Percentiles rank a stretch among this genome's conserved stretches.
These are phyloP conservation scores for Arthrobotrys musiformis DNA, from an alignment of 2,329 filamentous ascomycete genomes.

Conservation along the genomic window DNA sequence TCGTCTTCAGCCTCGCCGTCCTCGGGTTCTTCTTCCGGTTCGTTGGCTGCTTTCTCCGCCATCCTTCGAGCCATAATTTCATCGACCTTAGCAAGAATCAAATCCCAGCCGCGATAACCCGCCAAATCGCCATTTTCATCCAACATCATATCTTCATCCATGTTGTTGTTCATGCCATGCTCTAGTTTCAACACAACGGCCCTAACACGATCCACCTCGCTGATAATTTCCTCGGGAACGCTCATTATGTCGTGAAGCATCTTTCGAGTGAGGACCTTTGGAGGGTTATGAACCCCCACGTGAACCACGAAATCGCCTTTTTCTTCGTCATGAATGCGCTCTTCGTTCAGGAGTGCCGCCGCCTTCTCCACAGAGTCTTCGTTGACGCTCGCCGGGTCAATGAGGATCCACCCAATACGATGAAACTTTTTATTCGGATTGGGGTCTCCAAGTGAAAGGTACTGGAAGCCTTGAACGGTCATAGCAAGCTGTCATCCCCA, in stretches of 20 bases:
- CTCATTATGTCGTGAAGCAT: slow-evolving; percentile 60
- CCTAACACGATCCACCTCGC: slow-evolving; percentile 84
- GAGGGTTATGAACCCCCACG: slow-evolving; percentile 92
- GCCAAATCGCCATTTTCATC: slow-evolving; percentile 61
- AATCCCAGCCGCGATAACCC: slow-evolving; percentile 63
- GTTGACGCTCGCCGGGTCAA: slow-evolving; percentile 74
- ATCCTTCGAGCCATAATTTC: slow-evolving; percentile 57
- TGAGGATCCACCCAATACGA: slow-evolving; percentile 97
- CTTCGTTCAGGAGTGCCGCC: slow-evolving; percentile 93
- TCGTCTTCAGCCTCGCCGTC: slow-evolving; percentile 79
- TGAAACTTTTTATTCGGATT: slow-evolving; percentile 98
- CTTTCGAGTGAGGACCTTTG: slow-evolving; percentile 62
- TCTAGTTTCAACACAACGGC: slow-evolving; percentile 87
- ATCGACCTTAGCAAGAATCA: slow-evolving; percentile 61
- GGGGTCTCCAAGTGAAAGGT: slow-evolving; percentile 93
- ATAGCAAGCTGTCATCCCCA: slow-evolving; percentile 58
- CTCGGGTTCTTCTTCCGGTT: slow-evolving; percentile 78
- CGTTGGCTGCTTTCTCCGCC: slow-evolving; percentile 69
- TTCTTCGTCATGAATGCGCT: slow-evolving; percentile 93
- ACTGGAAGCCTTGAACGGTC: slow-evolving; percentile 66
- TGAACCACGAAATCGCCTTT: slow-evolving; percentile 97
- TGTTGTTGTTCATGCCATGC: slow-evolving; percentile 67
- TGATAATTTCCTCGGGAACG: slow-evolving; percentile 84
- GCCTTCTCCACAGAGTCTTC: slow-evolving; percentile 87
- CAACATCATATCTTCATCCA: slow-evolving; percentile 57